Evolutionary conservation across 192 early-diverging fungal genomes (phyloP), one percentile per base, ranked within the genome.

Genomic region (Dissophora ornata): DNA sequence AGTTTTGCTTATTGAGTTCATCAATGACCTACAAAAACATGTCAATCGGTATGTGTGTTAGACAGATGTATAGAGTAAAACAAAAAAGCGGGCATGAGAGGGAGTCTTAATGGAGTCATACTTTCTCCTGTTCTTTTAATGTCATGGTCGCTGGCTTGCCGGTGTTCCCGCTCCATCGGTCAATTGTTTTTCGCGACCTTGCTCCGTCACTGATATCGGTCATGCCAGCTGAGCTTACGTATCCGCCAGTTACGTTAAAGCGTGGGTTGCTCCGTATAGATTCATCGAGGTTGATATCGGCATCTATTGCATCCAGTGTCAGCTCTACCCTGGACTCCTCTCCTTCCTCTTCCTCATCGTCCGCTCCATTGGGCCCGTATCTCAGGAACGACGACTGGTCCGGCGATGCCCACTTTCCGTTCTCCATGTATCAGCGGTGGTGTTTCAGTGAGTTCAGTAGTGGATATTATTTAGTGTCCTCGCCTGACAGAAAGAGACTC

Each of bases 1-100:
- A 87, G 33, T 80, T 84, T 11, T 87, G 83, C 50, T 89, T 85
- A 24, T 84, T 77, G 10, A 87, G 69, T 24, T 81, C 77, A 59
- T 89, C 85, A 67, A 89, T 82, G 3, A 75, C 69, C 85, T 88
- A 74, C 5, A 38, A 9, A 38, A 5, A 38, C 29, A 54, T 29
- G 3, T 16, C 21, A 32, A 4, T 54, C 32, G 38, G 26, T 61
- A 41, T 5, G 21, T 1, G 41, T 32, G 22, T 26, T 32, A 45
- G 45, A 22, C 30, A 38, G 36, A 38, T 9, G 21, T 10, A 24
- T 54, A 6, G 24, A n/a, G 8, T 12, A 11, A 26, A 25, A 49
- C 13, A 13, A 16, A 25, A 24, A n/a, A n/a, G n/a, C n/a, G n/a
- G n/a, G n/a, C n/a, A n/a, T n/a, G n/a, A n/a, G n/a, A n/a, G n/a